phyloP scores from a whole-genome alignment of 192 early-diverging fungal species.

The Mortierella antarctica region DNA sequence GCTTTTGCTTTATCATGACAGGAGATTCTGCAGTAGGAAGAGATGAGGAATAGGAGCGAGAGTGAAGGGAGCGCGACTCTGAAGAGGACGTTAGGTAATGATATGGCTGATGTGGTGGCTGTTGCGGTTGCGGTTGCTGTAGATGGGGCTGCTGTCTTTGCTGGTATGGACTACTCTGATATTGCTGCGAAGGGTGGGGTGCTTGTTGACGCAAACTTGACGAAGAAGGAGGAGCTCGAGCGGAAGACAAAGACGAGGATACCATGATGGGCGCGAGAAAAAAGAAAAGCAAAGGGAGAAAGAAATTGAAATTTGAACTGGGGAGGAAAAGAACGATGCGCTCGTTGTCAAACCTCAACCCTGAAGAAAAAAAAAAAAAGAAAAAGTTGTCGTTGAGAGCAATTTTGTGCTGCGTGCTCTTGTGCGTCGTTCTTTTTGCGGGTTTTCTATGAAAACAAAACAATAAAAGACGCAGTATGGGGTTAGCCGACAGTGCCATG shows the following conservation, averaged over 20 bases:
- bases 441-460: background rate
- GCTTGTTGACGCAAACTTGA: constrained; percentile 7
- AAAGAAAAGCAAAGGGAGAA: background rate
- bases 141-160: background rate
- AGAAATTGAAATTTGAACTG: constrained; percentile 9
- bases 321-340: background rate
- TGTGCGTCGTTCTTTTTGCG: background rate
- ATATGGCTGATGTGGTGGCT: background rate
- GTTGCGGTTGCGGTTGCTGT: background rate
- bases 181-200: background rate
- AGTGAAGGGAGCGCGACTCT: constrained; percentile 5
- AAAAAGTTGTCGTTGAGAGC: constrained; percentile 3
- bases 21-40: background rate
- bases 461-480: background rate
- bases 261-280: constrained; percentile 8
- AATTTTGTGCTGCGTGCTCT: too few relatives aligned
- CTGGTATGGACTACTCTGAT: too few relatives aligned
- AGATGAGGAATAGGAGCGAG: background rate
- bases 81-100: background rate
- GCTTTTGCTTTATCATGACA: constrained; percentile 21
- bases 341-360: too few relatives aligned
- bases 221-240: constrained; percentile 5
- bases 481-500: too few relatives aligned
- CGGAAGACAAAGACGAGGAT: constrained; percentile 10
- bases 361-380: background rate